Conservation (phyloP, 2,329 filamentous ascomycete genomes). For the Macrophomina pseudophaseolina region DNA sequence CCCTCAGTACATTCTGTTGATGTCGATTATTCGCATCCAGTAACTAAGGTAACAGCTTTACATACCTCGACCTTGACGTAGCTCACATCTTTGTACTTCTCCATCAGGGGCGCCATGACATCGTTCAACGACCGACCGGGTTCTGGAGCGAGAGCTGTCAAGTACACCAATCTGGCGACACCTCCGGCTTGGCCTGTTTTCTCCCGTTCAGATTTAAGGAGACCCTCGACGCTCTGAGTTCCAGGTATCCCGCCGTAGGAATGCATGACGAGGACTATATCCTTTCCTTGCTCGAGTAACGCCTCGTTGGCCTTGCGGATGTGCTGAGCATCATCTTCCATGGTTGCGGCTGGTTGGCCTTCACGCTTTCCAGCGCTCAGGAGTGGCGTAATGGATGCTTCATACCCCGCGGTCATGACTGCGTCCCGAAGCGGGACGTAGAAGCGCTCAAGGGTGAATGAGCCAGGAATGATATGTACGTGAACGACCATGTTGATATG, state of each 20-base stretch:
- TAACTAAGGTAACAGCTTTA: background rate
- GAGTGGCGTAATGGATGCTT: constrained; percentile 30
- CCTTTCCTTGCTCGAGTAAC: constrained; percentile 38
- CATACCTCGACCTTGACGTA: constrained; percentile 20
- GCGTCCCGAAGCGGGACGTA: constrained; percentile 31
- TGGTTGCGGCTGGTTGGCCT: constrained; percentile 28
- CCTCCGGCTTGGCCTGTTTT: constrained; percentile 40
- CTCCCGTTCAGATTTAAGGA: constrained; percentile 36
- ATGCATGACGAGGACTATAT: constrained; percentile 41
- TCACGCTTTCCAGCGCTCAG: constrained; percentile 26
- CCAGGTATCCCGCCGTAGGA: constrained; percentile 44
- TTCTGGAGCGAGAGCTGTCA: constrained; percentile 17
- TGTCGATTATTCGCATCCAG: too few relatives aligned
- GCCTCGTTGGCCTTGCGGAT: constrained; percentile 34
- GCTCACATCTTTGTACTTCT: background rate
- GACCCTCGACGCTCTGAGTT: constrained; percentile 37
- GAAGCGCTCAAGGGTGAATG: constrained; percentile 30
- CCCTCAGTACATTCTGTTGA: background rate
- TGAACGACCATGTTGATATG: constrained; percentile 28
- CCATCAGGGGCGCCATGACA: constrained; percentile 10
- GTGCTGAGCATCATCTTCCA: constrained; percentile 40
- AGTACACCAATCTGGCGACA: constrained; percentile 37
- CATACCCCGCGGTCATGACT: constrained; percentile 31
- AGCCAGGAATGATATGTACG: constrained; percentile 36
- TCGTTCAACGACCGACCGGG: background rate